phyloP scores from a whole-genome alignment of 1,284 basidiomycete genomes.

The Pascua sp. region DNA sequence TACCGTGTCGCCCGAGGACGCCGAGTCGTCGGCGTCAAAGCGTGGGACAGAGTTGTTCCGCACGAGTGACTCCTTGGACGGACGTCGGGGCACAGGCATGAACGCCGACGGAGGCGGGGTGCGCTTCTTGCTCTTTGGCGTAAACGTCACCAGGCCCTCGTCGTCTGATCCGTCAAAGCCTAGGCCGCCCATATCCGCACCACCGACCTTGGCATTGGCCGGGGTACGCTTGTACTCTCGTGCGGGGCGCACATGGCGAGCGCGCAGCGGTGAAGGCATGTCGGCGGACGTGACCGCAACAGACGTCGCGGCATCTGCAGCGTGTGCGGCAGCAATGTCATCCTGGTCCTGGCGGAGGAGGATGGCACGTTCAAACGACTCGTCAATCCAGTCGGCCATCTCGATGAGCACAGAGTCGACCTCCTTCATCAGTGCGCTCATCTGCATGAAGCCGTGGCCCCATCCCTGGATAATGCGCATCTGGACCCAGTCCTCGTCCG shows the following conservation, averaged over 20 bases:
- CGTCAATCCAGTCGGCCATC: slow-evolving; percentile 87
- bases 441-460: slow-evolving; percentile 93
- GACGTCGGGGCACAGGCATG: slow-evolving; percentile 36
- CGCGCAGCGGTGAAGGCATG: slow-evolving; percentile 17
- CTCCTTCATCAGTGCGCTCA: slow-evolving; percentile 79
- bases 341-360: slow-evolving; percentile 34
- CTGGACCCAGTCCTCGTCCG: slow-evolving; percentile 91
- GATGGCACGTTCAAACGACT: slow-evolving; percentile 60
- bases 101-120: slow-evolving; percentile 47
- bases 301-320: slow-evolving; percentile 13
- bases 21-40: slow-evolving; percentile 41
- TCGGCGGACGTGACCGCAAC: background rate
- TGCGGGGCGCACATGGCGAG: slow-evolving; percentile 43
- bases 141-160: slow-evolving; percentile 52
- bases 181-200: slow-evolving; percentile 41
- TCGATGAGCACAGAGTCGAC: slow-evolving; percentile 72
- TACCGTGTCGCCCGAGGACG: slow-evolving; percentile 36
- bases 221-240: slow-evolving; percentile 33
- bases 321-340: slow-evolving; percentile 25
- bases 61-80: slow-evolving; percentile 38
- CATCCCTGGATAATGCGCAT: slow-evolving; percentile 85
- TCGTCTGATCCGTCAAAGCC: slow-evolving; percentile 31
- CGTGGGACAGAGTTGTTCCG: slow-evolving; percentile 34
- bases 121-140: slow-evolving; percentile 50
- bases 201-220: slow-evolving; percentile 31